Percentiles rank a stretch among this genome's conserved stretches.
These are phyloP conservation scores for Saccharomyces paradoxus DNA, from an alignment of 805 yeast species.

Conservation along the genomic window DNA sequence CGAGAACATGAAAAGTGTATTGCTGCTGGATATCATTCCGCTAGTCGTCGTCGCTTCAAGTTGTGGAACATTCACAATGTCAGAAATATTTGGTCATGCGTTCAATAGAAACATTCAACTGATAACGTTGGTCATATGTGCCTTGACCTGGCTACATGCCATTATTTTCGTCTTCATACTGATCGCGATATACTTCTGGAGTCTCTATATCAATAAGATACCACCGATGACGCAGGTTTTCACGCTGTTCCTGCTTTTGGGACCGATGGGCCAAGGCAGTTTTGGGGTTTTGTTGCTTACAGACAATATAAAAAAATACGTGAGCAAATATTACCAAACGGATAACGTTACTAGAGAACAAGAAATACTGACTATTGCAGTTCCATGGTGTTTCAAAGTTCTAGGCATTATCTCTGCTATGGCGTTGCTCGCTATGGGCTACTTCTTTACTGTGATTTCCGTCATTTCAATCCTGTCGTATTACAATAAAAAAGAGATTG, in stretches of 20 bases:
- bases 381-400: constrained; percentile 28
- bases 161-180: constrained; percentile 49
- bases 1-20: constrained; percentile 43
- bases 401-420: constrained; percentile 36
- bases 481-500: constrained; percentile 13
- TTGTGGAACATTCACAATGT: constrained; percentile 46
- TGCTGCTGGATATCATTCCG: constrained; percentile 72
- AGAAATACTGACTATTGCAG: constrained; percentile 14
- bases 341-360: constrained; percentile 4
- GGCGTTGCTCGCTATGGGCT: constrained; percentile 47
- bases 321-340: constrained; percentile 12
- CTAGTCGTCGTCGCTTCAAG: constrained; percentile 66
- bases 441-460: constrained; percentile 45
- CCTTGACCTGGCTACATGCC: constrained; percentile 64
- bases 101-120: constrained; percentile 34
- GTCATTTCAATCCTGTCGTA: constrained; percentile 23
- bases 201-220: constrained; percentile 47
- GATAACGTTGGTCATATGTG: constrained; percentile 46
- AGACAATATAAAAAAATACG: constrained; percentile 30
- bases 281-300: constrained; percentile 56
- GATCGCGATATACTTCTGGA: constrained; percentile 51
- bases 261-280: constrained; percentile 81
- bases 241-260: constrained; percentile 70
- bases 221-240: constrained; percentile 51
- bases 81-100: constrained; percentile 36